phyloP scores from a whole-genome alignment of 441 rosid species.

The Adansonia grandidieri region DNA sequence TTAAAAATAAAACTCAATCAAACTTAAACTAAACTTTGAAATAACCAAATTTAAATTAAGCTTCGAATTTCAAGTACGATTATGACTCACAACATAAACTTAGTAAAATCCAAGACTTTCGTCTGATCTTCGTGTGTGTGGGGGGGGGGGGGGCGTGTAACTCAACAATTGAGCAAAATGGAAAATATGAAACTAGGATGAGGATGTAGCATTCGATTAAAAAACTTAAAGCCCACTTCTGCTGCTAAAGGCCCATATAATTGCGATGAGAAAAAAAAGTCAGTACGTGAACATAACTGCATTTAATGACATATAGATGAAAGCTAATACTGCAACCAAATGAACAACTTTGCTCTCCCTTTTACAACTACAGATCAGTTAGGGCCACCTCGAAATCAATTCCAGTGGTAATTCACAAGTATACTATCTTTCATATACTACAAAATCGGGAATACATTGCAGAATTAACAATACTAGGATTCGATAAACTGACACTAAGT shows the following conservation, averaged over 20 bases:
- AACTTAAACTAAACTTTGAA: too few species aligned
- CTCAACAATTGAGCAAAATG: not conserved
- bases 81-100: too few species aligned
- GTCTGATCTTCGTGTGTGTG: too few species aligned
- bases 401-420: slow-evolving; percentile 8
- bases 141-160: too few species aligned
- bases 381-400: slow-evolving; percentile 16
- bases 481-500: not conserved
- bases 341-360: slow-evolving; percentile 25
- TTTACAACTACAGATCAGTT: slow-evolving; percentile 16
- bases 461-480: not conserved
- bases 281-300: not conserved
- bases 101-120: too few species aligned
- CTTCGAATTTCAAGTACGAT: too few species aligned
- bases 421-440: not conserved
- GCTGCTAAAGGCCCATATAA: not conserved
- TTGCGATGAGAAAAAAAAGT: not conserved
- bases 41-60: too few species aligned
- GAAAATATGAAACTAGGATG: not conserved
- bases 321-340: slow-evolving; percentile 1
- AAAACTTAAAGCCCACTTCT: not conserved
- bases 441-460: slow-evolving; percentile 9
- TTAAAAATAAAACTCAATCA: too few species aligned
- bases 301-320: not conserved
- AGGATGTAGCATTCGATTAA: not conserved